Evolutionary conservation across 176 grass and related monocot genomes (phyloP), one percentile per base, ranked within the genome.

Genomic region (Hyparrhenia diplandra): DNA sequence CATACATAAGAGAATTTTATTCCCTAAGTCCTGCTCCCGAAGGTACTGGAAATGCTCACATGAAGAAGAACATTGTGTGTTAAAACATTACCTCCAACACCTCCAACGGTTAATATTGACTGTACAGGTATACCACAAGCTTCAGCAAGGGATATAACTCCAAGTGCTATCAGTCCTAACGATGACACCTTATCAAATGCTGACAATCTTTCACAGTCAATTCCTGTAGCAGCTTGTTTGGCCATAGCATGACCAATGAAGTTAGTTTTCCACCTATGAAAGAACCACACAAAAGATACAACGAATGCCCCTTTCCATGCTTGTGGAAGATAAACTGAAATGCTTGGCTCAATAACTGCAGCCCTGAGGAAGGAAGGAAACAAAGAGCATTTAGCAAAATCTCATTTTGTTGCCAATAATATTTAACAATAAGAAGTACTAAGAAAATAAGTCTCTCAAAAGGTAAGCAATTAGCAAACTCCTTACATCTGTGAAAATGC

Each of bases 41-140:
- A 45, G 4, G 3, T 41, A 12, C 13, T 62, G 28, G 14, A 43
- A 61, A 77, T 45, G 24, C 2, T 77, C 10, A 45, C 21, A 27
- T 0, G 0, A 64, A 78, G 0, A 64, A 78, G 6, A 41, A 63
- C 16, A 46, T 1, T 60, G 21, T 2, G 20, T 72, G 28, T 17
- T 85, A 64, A 71, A 60, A 69, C 3, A 57, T 64, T 92, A 95
- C 93, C 90, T 95, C 93, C 90, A 39, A 95, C 72, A 61, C 93
- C 87, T 71, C 93, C 87, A 86, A 95, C 93, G 42, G 93, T 90
- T 49, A 92, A 61, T 83, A 92, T 84, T 80, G 93, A 92, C 57
- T 95, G 87, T 58, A 92, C 79, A 59, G 93, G 72, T 54, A 95
- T 73, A 61, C 93, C 90, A 54, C 80, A 88, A 35, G 90, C 85